Evolutionary conservation across 192 early-diverging fungal species (phyloP).

Genomic region (Entomortierella lignicola): DNA sequence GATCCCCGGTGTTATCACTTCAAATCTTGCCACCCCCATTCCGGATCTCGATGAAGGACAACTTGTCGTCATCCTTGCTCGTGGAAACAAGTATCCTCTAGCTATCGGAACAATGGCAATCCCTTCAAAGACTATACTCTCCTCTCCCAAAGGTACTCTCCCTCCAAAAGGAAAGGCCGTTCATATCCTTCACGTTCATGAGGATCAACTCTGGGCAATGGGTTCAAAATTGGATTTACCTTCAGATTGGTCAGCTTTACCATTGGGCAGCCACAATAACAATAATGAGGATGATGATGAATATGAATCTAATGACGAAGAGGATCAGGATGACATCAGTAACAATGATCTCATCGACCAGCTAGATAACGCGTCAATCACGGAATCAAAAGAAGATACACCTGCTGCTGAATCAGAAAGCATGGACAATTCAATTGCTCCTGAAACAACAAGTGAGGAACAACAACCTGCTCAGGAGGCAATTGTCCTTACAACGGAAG

Average conservation of each 20-base stretch:
- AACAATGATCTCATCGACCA: not conserved
- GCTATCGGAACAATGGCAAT: slow-evolving; percentile 77
- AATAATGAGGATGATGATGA: slow-evolving; percentile 31
- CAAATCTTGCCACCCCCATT: slow-evolving; percentile 52
- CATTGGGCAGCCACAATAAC: too few relatives aligned
- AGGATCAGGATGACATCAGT: slow-evolving; percentile 2
- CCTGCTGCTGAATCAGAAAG: not conserved
- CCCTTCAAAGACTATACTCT: slow-evolving; percentile 54
- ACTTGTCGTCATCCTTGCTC: slow-evolving; percentile 65
- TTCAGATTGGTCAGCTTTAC: slow-evolving; percentile 47
- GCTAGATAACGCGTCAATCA: not conserved
- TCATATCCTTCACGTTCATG: slow-evolving; percentile 76
- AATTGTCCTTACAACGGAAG: slow-evolving; percentile 50
- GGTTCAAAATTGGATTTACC: slow-evolving; percentile 76
- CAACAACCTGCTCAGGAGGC: slow-evolving; percentile 5
- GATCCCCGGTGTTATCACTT: slow-evolving; percentile 77
- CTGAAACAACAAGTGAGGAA: not conserved
- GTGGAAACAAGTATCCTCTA: slow-evolving; percentile 68
- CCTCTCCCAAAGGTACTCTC: slow-evolving; percentile 17
- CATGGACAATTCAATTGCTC: slow-evolving; percentile 1
- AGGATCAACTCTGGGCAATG: slow-evolving; percentile 84
- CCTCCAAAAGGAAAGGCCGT: slow-evolving; percentile 84
- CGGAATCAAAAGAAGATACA: slow-evolving; percentile 10
- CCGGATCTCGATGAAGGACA: slow-evolving; percentile 63
- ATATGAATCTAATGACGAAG: slow-evolving; percentile 35